Conservation (phyloP, 2,329 filamentous ascomycete species). For the Septoria petroselini region DNA sequence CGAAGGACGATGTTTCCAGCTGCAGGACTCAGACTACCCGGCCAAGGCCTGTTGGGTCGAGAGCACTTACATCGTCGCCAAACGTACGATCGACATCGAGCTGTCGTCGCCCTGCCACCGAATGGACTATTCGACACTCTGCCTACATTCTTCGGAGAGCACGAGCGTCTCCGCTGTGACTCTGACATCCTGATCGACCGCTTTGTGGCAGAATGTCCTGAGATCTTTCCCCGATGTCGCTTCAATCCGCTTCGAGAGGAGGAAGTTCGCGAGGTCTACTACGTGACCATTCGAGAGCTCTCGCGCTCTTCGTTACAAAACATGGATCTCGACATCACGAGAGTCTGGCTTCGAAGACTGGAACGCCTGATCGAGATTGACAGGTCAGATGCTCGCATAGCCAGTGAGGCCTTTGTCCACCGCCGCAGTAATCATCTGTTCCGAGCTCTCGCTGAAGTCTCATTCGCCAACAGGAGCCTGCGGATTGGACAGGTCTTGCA, state of each 20-base stretch:
- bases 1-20: neutral
- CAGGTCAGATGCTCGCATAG: slow-evolving; percentile 1
- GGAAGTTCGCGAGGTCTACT: slow-evolving; percentile 19
- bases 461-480: slow-evolving; percentile 10
- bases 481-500: slow-evolving; percentile 13
- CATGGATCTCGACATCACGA: slow-evolving; percentile 1
- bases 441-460: slow-evolving; percentile 18
- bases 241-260: slow-evolving; percentile 20
- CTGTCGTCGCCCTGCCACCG: slow-evolving; percentile 13
- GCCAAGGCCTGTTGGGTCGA: neutral
- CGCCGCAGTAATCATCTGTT: slow-evolving; percentile 18
- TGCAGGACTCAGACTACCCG: neutral
- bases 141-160: slow-evolving; percentile 13
- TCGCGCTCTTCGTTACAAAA: slow-evolving; percentile 11
- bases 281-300: slow-evolving; percentile 13
- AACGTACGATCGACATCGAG: slow-evolving; percentile 7
- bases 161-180: slow-evolving; percentile 12
- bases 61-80: neutral
- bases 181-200: slow-evolving; percentile 17
- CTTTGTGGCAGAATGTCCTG: slow-evolving; percentile 17
- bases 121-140: slow-evolving; percentile 9
- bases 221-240: slow-evolving; percentile 15
- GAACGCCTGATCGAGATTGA: slow-evolving; percentile 14
- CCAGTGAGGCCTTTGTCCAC: slow-evolving; percentile 7
- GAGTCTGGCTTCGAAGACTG: slow-evolving; percentile 8